Conservation (phyloP, 768 basidiomycete genomes). For the Glaciozyma antarctica region DNA sequence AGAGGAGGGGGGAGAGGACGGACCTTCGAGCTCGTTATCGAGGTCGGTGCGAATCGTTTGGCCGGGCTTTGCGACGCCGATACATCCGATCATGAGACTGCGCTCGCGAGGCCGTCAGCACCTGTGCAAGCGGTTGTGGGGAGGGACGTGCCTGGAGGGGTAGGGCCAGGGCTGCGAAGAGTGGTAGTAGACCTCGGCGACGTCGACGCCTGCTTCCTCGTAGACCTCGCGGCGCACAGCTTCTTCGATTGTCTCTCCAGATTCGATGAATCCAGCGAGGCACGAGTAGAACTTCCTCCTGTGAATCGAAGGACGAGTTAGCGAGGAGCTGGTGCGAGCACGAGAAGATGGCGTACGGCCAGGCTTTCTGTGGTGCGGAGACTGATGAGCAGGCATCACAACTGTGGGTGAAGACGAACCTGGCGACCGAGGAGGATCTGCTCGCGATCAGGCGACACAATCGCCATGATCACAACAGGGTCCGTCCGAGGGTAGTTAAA, state of each 20-base stretch:
- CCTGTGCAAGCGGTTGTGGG: neutral
- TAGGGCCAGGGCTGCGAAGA: slow-evolving; percentile 55
- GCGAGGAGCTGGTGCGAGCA: slow-evolving; percentile 50
- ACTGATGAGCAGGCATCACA: slow-evolving; percentile 2
- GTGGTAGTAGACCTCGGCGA: slow-evolving; percentile 55
- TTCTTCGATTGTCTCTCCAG: slow-evolving; percentile 88
- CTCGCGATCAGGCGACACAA: slow-evolving; percentile 67
- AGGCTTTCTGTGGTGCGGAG: slow-evolving; percentile 33
- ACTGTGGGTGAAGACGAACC: slow-evolving; percentile 43
- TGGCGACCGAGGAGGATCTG: slow-evolving; percentile 79
- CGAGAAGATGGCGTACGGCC: slow-evolving; percentile 20
- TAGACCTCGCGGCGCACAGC: slow-evolving; percentile 85
- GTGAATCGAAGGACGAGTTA: slow-evolving; percentile 39
- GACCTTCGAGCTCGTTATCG: slow-evolving; percentile 90
- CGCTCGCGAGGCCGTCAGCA: neutral
- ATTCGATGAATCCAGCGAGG: slow-evolving; percentile 87
- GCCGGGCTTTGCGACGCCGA: slow-evolving; percentile 62
- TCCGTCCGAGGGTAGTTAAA: slow-evolving; percentile 57
- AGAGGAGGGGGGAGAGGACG: slow-evolving; percentile 20
- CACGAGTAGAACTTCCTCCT: slow-evolving; percentile 65
- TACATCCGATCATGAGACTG: slow-evolving; percentile 69
- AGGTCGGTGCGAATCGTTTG: slow-evolving; percentile 72
- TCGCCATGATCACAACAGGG: slow-evolving; percentile 83
- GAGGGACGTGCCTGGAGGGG: slow-evolving; percentile 51
- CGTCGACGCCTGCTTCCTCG: slow-evolving; percentile 89